phyloP scores from a whole-genome alignment of 2,329 filamentous ascomycete species.

The Sphaerostilbella broomeana region DNA sequence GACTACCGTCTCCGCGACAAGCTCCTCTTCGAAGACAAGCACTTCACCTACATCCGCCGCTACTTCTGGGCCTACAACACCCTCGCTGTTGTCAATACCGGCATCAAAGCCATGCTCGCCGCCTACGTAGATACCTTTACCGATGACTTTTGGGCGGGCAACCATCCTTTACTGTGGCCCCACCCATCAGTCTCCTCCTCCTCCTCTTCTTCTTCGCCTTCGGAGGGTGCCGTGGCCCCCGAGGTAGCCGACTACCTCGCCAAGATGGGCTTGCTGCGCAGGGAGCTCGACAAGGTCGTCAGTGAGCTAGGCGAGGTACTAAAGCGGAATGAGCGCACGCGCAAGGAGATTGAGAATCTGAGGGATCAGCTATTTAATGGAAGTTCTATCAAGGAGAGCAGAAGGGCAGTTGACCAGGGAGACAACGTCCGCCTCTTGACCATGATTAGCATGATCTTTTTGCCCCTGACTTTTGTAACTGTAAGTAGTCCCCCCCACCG shows the following conservation, averaged over 20 bases:
- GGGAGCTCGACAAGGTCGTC: constrained; percentile 46
- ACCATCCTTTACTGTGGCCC: constrained; percentile 50
- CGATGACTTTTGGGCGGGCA: constrained; percentile 51
- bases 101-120: constrained; percentile 51
- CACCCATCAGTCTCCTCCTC: constrained; percentile 38
- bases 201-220: no score
- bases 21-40: constrained; percentile 53
- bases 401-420: constrained; percentile 57
- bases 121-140: constrained; percentile 52
- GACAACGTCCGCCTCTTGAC: constrained; percentile 56
- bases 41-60: constrained; percentile 54
- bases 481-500: constrained; percentile 25
- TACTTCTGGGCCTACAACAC: constrained; percentile 60
- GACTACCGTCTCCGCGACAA: constrained; percentile 48
- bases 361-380: constrained; percentile 58
- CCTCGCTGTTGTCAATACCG: constrained; percentile 52
- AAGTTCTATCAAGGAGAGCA: constrained; percentile 54
- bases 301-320: constrained; percentile 40
- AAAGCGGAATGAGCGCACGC: constrained; percentile 45
- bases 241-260: constrained; percentile 43
- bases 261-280: constrained; percentile 38
- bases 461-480: constrained; percentile 56
- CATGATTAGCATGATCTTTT: constrained; percentile 54
- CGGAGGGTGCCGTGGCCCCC: no score
- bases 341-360: constrained; percentile 49